phyloP scores from a whole-genome alignment of 495 filamentous ascomycete genomes.

The Neurospora sp. region DNA sequence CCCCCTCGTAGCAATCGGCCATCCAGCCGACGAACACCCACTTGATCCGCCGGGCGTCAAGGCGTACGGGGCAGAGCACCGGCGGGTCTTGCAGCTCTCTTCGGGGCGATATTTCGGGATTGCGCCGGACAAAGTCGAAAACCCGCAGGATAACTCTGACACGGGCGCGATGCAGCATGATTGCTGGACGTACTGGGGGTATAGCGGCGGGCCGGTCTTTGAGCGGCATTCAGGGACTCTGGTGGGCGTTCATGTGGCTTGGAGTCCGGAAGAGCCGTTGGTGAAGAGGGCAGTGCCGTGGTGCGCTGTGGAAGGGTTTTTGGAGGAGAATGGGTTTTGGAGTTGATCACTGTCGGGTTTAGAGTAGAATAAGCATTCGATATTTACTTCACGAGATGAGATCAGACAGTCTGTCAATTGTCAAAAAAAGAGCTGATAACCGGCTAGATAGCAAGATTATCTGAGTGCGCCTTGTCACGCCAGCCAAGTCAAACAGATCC shows the following conservation, averaged over 20 bases:
- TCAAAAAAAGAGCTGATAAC: neutral
- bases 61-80: slow-evolving; percentile 19
- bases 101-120: slow-evolving; percentile 27
- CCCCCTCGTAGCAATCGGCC: slow-evolving; percentile 26
- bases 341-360: neutral
- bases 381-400: neutral
- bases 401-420: neutral
- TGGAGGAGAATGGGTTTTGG: slow-evolving; percentile 4
- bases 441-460: neutral
- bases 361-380: neutral
- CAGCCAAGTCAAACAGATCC: neutral
- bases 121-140: slow-evolving; percentile 16
- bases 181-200: slow-evolving; percentile 48
- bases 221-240: slow-evolving; percentile 20
- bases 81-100: slow-evolving; percentile 29
- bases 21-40: slow-evolving; percentile 35
- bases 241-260: slow-evolving; percentile 36
- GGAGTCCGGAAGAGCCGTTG: slow-evolving; percentile 33
- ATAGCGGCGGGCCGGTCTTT: slow-evolving; percentile 36
- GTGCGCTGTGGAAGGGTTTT: slow-evolving; percentile 26
- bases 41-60: slow-evolving; percentile 16
- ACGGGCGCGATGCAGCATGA: slow-evolving; percentile 40
- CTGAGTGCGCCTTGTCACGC: neutral
- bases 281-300: slow-evolving; percentile 35
- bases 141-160: slow-evolving; percentile 36